Evolutionary conservation across 73 alveolate species (phyloP).

Genomic region (Blepharisma japonicum): DNA sequence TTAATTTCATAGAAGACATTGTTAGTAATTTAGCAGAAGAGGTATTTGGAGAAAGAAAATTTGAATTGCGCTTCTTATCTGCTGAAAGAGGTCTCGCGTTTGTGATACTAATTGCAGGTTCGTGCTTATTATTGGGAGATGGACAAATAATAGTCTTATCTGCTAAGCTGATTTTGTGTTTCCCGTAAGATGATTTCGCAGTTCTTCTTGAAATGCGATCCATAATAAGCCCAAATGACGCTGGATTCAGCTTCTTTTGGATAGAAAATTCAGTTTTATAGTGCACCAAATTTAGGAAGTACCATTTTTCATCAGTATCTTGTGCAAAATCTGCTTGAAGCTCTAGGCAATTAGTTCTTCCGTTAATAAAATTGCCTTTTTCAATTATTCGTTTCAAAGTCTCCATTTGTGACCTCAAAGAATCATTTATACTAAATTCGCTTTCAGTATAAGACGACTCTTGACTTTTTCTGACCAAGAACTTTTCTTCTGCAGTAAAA

Average conservation of each 20-base stretch:
- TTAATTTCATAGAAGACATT: too few relatives aligned
- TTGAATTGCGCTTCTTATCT: too few relatives aligned
- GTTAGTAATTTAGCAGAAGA: too few relatives aligned
- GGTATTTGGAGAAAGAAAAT: too few relatives aligned
- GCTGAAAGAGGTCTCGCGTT: too few relatives aligned
- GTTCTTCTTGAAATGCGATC: too few relatives aligned
- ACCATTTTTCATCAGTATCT: background rate
- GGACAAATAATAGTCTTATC: too few relatives aligned
- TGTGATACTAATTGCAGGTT: too few relatives aligned
- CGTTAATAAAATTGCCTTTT: background rate
- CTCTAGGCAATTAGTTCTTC: background rate
- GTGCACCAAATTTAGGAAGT: background rate
- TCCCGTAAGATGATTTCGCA: too few relatives aligned
- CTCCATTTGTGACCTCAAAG: background rate
- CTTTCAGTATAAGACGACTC: background rate
- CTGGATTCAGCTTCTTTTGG: background rate
- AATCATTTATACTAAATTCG: background rate
- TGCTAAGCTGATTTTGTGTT: too few relatives aligned
- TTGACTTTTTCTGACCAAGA: background rate
- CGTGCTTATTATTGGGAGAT: too few relatives aligned
- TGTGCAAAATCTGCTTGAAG: slow-evolving; percentile 12
- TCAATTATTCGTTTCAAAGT: background rate
- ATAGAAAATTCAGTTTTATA: slow-evolving; percentile 19
- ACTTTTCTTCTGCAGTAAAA: background rate
- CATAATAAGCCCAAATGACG: too few relatives aligned